A percentile compares a stretch with the other conserved stretches of the same genome.
Evolutionary conservation across 192 early-diverging fungal species (phyloP).

Genomic region (Coemansia sp.): DNA sequence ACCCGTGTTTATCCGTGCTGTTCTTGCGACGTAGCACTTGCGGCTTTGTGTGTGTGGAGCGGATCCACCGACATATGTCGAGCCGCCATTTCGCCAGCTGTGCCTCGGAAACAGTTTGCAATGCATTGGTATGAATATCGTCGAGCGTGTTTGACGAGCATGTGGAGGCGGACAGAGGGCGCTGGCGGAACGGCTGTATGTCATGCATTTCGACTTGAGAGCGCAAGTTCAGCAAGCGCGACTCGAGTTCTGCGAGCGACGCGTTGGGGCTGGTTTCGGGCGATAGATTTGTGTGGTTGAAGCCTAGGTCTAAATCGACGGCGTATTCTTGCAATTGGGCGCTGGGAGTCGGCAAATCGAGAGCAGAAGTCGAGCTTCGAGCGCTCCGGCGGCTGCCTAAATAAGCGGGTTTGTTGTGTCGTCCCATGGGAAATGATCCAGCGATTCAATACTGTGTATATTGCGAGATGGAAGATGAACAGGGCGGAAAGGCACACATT

Average conservation of each 20-base stretch:
- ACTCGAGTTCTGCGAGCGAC: conserved; percentile 9
- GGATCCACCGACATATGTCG: conserved; percentile 39
- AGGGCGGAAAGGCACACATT: background rate
- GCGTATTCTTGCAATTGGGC: background rate
- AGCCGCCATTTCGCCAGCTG: conserved; percentile 7
- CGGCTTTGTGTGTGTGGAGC: conserved; percentile 19
- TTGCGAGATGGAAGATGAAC: background rate
- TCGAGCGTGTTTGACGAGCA: conserved; percentile 4
- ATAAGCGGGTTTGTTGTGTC: background rate
- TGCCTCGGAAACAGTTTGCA: background rate
- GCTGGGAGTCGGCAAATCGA: background rate
- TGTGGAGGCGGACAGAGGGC: background rate
- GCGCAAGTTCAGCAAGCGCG: background rate
- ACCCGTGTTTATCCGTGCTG: background rate
- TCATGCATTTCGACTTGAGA: background rate
- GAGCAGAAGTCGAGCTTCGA: background rate
- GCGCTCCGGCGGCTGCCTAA: background rate
- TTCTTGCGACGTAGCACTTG: conserved; percentile 27
- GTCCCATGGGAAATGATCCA: background rate
- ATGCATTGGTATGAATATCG: background rate
- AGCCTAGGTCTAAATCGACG: conserved; percentile 3
- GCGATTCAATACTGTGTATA: background rate
- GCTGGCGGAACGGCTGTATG: background rate
- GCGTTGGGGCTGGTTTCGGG: background rate
- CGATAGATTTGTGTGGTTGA: background rate